Conservation (phyloP, 2,329 filamentous ascomycete genomes). For the Calonectria leucothoes region DNA sequence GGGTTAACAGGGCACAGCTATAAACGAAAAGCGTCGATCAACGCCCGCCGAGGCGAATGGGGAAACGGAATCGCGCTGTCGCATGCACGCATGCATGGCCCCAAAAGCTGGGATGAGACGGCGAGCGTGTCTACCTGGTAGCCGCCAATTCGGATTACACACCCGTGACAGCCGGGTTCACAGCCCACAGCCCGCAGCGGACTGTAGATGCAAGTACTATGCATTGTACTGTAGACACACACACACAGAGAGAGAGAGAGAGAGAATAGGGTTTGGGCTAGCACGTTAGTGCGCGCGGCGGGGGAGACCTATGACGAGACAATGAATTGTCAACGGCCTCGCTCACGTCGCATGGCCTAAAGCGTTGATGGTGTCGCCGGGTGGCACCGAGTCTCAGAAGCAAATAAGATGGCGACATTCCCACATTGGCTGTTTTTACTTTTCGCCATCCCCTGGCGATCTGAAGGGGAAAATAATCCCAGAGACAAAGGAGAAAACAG, state of each 20-base stretch:
- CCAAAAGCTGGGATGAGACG: not conserved
- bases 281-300: not conserved
- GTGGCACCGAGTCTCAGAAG: not conserved
- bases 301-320: not conserved
- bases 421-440: not conserved
- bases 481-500: not conserved
- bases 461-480: not conserved
- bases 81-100: too few species aligned
- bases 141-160: not conserved
- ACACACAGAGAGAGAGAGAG: not conserved
- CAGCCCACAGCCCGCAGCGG: too few species aligned
- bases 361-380: not conserved
- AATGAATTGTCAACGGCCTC: not conserved
- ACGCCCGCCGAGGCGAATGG: not conserved
- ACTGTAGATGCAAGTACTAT: too few species aligned
- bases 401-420: not conserved
- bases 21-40: not conserved
- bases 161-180: not conserved
- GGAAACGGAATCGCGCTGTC: not conserved
- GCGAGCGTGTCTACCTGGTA: not conserved
- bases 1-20: not conserved
- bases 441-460: not conserved
- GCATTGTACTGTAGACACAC: too few species aligned
- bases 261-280: conserved; percentile 3
- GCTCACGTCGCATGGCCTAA: not conserved